phyloP scores from a whole-genome alignment of 2,329 filamentous ascomycete genomes.

The Gaeumannomyces sp. region DNA sequence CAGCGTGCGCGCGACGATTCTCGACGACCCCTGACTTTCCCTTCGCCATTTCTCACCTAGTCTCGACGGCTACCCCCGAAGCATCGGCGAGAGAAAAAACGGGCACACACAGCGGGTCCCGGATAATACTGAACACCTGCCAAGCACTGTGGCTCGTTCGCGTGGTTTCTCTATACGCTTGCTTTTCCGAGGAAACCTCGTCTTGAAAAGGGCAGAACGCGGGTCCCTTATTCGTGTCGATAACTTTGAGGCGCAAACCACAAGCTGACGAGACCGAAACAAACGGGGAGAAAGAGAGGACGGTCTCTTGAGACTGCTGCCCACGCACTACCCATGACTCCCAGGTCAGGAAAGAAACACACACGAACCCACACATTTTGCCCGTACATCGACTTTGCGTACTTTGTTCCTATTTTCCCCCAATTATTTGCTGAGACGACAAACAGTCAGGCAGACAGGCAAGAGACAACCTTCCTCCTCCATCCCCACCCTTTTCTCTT shows the following conservation, averaged over 20 bases:
- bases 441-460: not conserved
- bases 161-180: not conserved
- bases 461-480: not conserved
- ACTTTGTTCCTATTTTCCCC: too few relatives aligned
- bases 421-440: not conserved
- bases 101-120: not conserved
- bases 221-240: too few relatives aligned
- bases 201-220: too few relatives aligned
- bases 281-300: not conserved
- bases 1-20: slow-evolving; percentile 1
- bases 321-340: not conserved
- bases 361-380: not conserved
- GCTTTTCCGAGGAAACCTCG: not conserved
- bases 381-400: too few relatives aligned
- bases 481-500: too few relatives aligned
- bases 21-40: not conserved
- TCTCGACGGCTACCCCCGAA: not conserved
- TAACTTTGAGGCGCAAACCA: not conserved
- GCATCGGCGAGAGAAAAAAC: not conserved
- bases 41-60: not conserved
- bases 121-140: slow-evolving; percentile 1
- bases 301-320: not conserved
- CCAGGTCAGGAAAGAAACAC: not conserved
- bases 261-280: not conserved
- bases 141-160: not conserved